These are phyloP conservation scores for Porodaedalea pini DNA, from an alignment of 1,284 basidiomycete species.

Conservation along the genomic window DNA sequence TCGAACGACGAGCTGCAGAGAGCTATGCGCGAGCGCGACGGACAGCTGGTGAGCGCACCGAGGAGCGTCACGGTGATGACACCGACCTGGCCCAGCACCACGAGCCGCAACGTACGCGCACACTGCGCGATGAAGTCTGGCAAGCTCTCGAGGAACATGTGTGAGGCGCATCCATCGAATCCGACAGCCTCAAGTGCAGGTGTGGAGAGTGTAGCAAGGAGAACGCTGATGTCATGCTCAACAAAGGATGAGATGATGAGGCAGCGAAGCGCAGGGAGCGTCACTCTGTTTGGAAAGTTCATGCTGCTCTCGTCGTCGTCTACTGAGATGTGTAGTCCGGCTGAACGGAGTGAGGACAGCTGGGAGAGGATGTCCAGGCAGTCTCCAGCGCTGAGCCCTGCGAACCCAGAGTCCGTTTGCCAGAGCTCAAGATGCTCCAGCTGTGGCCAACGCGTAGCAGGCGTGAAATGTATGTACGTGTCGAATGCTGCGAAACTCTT, in stretches of 20 bases:
- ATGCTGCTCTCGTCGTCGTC: conserved; percentile 3
- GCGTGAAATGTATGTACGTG: conserved; percentile 13
- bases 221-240: conserved; percentile 4
- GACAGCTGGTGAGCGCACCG: not conserved
- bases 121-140: conserved; percentile 2
- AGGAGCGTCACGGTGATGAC: conserved; percentile 2
- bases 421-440: conserved; percentile 16
- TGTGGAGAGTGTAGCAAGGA: not conserved
- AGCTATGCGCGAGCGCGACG: not conserved
- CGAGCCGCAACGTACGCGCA: conserved; percentile 1
- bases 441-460: conserved; percentile 7
- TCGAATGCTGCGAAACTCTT: conserved; percentile 11
- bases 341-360: conserved; percentile 7
- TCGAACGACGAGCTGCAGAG: conserved; percentile 14
- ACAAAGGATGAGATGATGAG: conserved; percentile 8
- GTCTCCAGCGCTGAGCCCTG: conserved; percentile 9
- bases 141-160: not conserved
- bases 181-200: conserved; percentile 8
- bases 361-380: conserved; percentile 11
- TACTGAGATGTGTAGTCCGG: conserved; percentile 8
- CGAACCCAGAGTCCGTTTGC: conserved; percentile 4
- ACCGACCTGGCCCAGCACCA: conserved; percentile 7
- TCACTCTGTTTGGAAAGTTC: not conserved
- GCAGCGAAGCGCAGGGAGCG: conserved; percentile 2
- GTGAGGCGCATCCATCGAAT: conserved; percentile 8